Evolutionary conservation across 1,284 basidiomycete genomes (phyloP).

Genomic region (Mycosarcoma maydis): DNA sequence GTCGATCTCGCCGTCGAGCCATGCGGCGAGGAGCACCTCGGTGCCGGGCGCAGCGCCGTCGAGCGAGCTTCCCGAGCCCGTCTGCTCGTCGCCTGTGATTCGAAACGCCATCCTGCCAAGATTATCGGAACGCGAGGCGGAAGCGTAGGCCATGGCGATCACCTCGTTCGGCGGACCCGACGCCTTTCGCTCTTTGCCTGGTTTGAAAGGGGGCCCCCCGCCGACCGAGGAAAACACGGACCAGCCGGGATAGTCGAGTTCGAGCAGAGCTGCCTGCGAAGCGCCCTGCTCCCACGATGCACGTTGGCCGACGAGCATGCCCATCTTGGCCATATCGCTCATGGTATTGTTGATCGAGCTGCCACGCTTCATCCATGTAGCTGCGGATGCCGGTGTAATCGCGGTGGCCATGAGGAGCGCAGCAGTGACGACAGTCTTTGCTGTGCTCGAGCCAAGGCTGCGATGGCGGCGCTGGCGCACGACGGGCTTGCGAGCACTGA

Average conservation of each 20-base stretch:
- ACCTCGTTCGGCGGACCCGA: constrained; percentile 39
- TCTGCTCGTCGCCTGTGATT: constrained; percentile 61
- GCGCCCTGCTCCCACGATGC: constrained; percentile 65
- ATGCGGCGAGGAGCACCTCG: constrained; percentile 59
- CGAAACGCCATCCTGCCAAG: constrained; percentile 54
- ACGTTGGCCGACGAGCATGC: constrained; percentile 55
- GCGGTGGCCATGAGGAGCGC: constrained; percentile 12
- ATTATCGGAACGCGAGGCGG: constrained; percentile 49
- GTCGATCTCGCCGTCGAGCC: constrained; percentile 54
- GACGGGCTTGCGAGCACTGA: constrained; percentile 33
- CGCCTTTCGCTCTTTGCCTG: constrained; percentile 16
- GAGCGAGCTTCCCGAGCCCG: constrained; percentile 48
- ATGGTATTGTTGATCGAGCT: constrained; percentile 52
- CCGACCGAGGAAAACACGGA: constrained; percentile 48
- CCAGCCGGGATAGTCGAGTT: constrained; percentile 53
- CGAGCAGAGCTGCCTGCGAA: constrained; percentile 59
- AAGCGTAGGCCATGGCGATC: constrained; percentile 53
- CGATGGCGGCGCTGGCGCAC: constrained; percentile 26
- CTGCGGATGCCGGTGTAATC: constrained; percentile 7
- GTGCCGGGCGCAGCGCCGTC: constrained; percentile 60
- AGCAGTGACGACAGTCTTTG: constrained; percentile 17
- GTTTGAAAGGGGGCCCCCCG: constrained; percentile 48
- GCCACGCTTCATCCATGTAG: constrained; percentile 15
- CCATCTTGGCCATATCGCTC: constrained; percentile 46
- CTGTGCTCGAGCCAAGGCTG: constrained; percentile 1